These are phyloP conservation scores for Carex arenaria DNA, from an alignment of 202 grass and related monocot species.

Conservation along the genomic window DNA sequence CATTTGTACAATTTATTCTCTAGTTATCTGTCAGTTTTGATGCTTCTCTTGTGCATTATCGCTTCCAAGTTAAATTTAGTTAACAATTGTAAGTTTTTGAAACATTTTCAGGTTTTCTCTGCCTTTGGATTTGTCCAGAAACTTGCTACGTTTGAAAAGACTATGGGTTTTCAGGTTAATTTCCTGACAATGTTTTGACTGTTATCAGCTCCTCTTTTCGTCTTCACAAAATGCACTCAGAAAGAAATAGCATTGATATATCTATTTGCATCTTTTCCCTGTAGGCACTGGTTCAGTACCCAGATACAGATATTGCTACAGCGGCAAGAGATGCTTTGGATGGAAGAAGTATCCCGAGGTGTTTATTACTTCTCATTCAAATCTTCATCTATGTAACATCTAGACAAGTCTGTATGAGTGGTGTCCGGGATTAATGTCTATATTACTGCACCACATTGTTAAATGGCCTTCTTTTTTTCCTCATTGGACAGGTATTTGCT, in stretches of 20 bases:
- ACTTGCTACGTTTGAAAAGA: constrained; percentile 93
- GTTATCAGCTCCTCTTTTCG: neutral
- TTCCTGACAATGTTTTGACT: neutral
- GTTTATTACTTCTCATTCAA: constrained; percentile 16
- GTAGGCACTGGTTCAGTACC: constrained; percentile 82
- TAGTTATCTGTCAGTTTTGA: neutral
- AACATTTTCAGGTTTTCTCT: constrained; percentile 66
- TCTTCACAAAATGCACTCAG: constrained; percentile 2
- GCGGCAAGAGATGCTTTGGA: constrained; percentile 76
- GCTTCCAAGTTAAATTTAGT: neutral
- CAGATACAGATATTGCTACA: constrained; percentile 66
- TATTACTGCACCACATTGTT: neutral
- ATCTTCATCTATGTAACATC: constrained; percentile 2
- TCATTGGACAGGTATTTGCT: constrained; percentile 52
- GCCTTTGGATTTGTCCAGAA: constrained; percentile 89
- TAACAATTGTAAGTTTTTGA: neutral
- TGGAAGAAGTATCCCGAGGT: constrained; percentile 91
- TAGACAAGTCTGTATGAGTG: neutral
- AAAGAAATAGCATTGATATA: constrained; percentile 5
- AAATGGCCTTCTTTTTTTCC: constrained; percentile 8
- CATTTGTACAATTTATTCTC: constrained; percentile 12
- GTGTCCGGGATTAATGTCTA: neutral
- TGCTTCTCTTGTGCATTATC: constrained; percentile 17
- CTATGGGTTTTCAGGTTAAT: constrained; percentile 70
- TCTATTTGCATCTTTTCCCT: constrained; percentile 13